phyloP scores from a whole-genome alignment of 805 yeast genomes.

The Lipomyces yamanashiensis region DNA sequence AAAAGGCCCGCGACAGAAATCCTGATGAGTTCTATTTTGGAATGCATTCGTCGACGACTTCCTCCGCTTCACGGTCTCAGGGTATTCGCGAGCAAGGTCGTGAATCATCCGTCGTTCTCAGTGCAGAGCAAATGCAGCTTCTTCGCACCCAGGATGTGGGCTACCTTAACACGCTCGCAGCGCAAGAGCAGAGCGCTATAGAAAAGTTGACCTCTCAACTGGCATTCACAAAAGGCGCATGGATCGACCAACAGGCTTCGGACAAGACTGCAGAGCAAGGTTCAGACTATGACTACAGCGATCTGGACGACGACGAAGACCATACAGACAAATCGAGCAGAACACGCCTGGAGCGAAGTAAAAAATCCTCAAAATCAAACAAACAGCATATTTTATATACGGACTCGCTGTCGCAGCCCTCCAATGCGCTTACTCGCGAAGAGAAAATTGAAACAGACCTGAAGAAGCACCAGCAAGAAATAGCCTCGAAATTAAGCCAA shows the following conservation, averaged over 20 bases:
- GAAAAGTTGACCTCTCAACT: constrained; percentile 54
- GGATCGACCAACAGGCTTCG: neutral
- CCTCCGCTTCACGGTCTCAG: constrained; percentile 54
- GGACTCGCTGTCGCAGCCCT: constrained; percentile 51
- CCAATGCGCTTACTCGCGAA: neutral
- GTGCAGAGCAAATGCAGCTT: constrained; percentile 68
- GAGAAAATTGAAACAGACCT: constrained; percentile 34
- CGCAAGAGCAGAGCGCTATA: constrained; percentile 68
- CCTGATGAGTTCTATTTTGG: constrained; percentile 97
- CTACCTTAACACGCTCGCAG: constrained; percentile 77
- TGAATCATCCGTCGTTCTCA: constrained; percentile 52
- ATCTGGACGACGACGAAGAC: constrained; percentile 43
- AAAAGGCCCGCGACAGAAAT: constrained; percentile 74
- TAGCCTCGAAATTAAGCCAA: constrained; percentile 39
- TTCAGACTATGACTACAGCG: constrained; percentile 50
- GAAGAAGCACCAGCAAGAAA: constrained; percentile 28
- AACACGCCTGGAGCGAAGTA: neutral
- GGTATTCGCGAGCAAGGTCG: constrained; percentile 47
- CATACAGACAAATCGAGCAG: constrained; percentile 53
- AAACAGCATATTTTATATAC: constrained; percentile 84
- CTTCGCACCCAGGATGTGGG: constrained; percentile 90
- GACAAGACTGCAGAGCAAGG: constrained; percentile 13
- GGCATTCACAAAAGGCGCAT: constrained; percentile 36
- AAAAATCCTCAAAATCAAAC: constrained; percentile 30
- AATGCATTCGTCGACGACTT: constrained; percentile 70